Conservation (phyloP, 23 red algal genomes). For the Gracilaria gracilis region DNA sequence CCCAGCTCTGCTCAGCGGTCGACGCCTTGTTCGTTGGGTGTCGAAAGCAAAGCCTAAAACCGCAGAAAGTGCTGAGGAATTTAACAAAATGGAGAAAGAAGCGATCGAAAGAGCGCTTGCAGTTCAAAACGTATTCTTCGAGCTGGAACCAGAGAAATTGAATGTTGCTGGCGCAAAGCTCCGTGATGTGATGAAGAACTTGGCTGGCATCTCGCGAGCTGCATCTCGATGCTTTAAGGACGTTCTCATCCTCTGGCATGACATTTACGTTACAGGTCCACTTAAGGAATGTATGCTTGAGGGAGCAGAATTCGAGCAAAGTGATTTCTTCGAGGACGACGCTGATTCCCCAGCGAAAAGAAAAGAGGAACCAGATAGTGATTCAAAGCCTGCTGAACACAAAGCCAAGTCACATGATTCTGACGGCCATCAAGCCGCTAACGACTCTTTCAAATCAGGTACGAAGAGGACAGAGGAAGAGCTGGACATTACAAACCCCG, state of each 20-base stretch:
- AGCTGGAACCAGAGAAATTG: neutral
- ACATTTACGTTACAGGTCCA: conserved; percentile 1
- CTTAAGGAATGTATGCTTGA: conserved; percentile 14
- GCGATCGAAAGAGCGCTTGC: conserved; percentile 14
- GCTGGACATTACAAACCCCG: neutral
- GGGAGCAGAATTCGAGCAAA: neutral
- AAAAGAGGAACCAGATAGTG: neutral
- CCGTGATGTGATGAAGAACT: neutral
- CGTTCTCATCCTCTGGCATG: conserved; percentile 21
- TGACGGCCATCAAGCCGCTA: neutral
- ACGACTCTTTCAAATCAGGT: neutral
- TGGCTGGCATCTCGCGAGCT: neutral
- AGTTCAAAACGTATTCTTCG: conserved; percentile 29
- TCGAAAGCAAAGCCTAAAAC: neutral
- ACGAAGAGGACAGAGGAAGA: neutral
- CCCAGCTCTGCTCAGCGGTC: neutral
- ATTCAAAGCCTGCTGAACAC: neutral
- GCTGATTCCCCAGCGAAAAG: neutral
- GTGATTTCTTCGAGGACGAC: neutral
- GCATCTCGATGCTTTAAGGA: conserved; percentile 30
- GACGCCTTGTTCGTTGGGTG: conserved; percentile 9
- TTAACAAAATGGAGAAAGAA: conserved; percentile 5
- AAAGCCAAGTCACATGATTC: neutral
- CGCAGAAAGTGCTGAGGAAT: neutral
- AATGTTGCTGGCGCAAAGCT: neutral